Evolutionary conservation across 257 asterid genomes (phyloP), one percentile per base, ranked within the genome.

Genomic region (Jacaranda copaia): DNA sequence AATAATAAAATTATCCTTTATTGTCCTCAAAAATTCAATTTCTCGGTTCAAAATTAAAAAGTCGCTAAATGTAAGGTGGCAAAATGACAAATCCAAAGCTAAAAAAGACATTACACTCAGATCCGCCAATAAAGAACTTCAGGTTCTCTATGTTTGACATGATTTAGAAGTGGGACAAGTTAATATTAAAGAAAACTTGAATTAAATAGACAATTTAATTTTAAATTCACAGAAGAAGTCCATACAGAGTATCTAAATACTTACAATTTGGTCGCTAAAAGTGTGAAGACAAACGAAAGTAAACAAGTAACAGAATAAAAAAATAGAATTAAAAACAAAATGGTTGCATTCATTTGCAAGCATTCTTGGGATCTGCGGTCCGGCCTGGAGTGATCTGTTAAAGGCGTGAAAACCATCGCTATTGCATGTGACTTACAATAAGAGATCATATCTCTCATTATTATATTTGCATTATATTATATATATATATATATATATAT

Each of bases 341-440:
- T 19, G 42, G 32, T 25, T 25, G 32, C 32, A 25, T 25, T 25
- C 32, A 25, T 25, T 52, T 14, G 75, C 14, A 32, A 32, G 64
- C 64, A 53, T 7, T 57, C 57, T 57, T 12, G 58, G 32, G 68
- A 19, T 36, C 59, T 25, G 51, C 38, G 53, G 65, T 57, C 57
- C 61, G 19, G 18, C 39, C 70, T 74, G 70, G 70, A 60, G 62
- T 61, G 78, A 74, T 46, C 62, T 74, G 78, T 74, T 58, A 46
- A 73, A 60, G 15, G 38, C 46, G 51, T 25, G 49, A 14, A 25
- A 20, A 73, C 61, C 60, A 43, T 42, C 16, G 4, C 45, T 42
- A 10, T 15, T 48, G 71, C 78, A 74, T 48, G 70, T 73, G 70
- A 14, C 18, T 14, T 60, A 45, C 0, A 59, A 59, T 10, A 12